Evolutionary conservation across 2,329 filamentous ascomycete genomes (phyloP).

Genomic region (Pseudopithomyces maydicus): DNA sequence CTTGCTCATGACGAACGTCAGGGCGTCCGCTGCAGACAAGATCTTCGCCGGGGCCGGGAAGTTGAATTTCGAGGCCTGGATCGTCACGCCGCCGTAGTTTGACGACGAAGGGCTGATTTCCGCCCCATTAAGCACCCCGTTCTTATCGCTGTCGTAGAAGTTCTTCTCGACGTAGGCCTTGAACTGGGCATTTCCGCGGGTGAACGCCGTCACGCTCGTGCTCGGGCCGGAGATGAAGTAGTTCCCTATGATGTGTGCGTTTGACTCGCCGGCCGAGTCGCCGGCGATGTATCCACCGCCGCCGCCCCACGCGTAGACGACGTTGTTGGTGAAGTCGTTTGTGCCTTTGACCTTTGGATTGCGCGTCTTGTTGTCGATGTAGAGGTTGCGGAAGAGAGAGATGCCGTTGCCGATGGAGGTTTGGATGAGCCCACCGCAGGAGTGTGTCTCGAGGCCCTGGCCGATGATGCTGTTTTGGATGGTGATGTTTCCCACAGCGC

Average conservation of each 20-base stretch:
- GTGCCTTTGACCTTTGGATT: constrained; percentile 63
- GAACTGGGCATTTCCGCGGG: constrained; percentile 60
- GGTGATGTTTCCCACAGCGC: constrained; percentile 53
- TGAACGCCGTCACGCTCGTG: constrained; percentile 57
- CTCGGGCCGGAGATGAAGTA: constrained; percentile 62
- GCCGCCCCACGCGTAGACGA: constrained; percentile 62
- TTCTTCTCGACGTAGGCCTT: constrained; percentile 60
- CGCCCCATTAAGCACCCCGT: constrained; percentile 57
- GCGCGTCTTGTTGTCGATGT: constrained; percentile 63
- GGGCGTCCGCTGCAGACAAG: constrained; percentile 47
- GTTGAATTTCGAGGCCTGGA: constrained; percentile 47
- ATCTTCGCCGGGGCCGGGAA: constrained; percentile 52
- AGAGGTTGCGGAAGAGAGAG: constrained; percentile 60
- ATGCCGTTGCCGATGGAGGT: constrained; percentile 53
- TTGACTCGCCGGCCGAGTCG: constrained; percentile 53
- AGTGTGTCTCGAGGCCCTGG: constrained; percentile 60
- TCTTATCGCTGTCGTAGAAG: constrained; percentile 57
- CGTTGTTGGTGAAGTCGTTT: constrained; percentile 58
- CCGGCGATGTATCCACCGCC: constrained; percentile 62
- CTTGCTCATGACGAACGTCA: constrained; percentile 47
- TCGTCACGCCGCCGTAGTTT: constrained; percentile 56
- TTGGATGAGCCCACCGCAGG: constrained; percentile 59
- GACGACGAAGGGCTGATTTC: constrained; percentile 49
- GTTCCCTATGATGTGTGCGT: constrained; percentile 61
- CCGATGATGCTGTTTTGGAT: constrained; percentile 60